Evolutionary conservation across 1,284 basidiomycete species (phyloP), one percentile per base, ranked within the genome.

Genomic region (Microbotryomycetes sp.): DNA sequence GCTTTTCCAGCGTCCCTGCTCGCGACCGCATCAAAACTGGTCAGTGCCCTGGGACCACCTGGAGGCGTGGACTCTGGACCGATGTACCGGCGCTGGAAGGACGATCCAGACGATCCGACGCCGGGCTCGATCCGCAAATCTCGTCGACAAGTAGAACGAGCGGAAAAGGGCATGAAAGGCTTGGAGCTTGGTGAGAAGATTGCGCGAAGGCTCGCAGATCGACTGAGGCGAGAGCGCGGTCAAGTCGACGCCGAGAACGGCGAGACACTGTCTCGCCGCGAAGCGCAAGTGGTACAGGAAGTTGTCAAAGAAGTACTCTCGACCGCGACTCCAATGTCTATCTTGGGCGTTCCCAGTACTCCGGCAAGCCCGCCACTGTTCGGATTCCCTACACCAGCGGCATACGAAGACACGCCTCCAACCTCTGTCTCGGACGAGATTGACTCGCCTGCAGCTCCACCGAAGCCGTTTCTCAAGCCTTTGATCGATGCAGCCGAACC

Each of bases 11-110:
- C 50, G 3, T 54, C 52, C 1, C 53, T 67, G 30, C 6, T 65
- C 35, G 35, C 30, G 1, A 54, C 47, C 0, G 51, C 56, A 0
- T 21, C 45, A 6, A 68, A 68, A 29, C 29, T 68, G 13, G 26
- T 61, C 6, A 24, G 18, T 0, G 41, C 62, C 2, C 61, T 68
- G 6, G 66, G 66, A 11, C 66, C 66, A 5, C 66, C 66, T 1
- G 64, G 57, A 4, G 66, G 66, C 0, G 46, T 56, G 49, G 61
- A 45, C 31, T 9, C 45, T 7, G 47, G 30, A 18, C 30, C 18
- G 29, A 30, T 30, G 46, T 29, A 58, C 29, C 28, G 45, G 18
- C 24, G 45, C 3, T 54, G 47, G 45, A 27, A 29, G 30, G 41
- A 35, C 16, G 55, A 54, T 3, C 52, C 30, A 2, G 48, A 30